Percentiles rank a stretch among this genome's conserved stretches.
phyloP scores from a whole-genome alignment of 1,139 yeast genomes.

The Kluyveromyces sp. region DNA sequence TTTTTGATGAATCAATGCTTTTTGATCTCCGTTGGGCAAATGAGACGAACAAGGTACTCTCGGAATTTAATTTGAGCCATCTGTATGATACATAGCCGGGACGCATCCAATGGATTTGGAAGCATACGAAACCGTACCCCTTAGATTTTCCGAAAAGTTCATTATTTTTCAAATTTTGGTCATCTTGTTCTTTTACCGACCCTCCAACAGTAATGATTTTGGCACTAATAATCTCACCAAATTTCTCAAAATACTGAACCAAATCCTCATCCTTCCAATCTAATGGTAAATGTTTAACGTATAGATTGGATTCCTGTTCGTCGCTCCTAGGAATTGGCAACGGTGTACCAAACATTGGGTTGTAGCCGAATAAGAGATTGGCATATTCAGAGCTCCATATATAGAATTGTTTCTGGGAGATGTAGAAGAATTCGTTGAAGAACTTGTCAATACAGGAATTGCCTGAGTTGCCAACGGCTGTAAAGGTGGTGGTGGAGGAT shows the following conservation, averaged over 20 bases:
- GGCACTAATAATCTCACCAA: slow-evolving; percentile 40
- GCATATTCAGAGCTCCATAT: slow-evolving; percentile 1
- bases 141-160: slow-evolving; percentile 31
- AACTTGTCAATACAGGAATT: background rate
- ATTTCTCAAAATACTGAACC: slow-evolving; percentile 26
- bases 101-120: slow-evolving; percentile 40
- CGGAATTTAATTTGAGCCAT: slow-evolving; percentile 24
- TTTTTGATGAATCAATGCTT: slow-evolving; percentile 1
- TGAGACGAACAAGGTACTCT: slow-evolving; percentile 23
- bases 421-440: background rate
- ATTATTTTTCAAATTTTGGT: slow-evolving; percentile 7
- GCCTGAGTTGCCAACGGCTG: background rate
- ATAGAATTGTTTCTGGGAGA: slow-evolving; percentile 3
- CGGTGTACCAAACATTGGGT: background rate
- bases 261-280: slow-evolving; percentile 27
- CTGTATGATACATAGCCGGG: slow-evolving; percentile 40
- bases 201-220: slow-evolving; percentile 41
- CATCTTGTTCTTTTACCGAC: slow-evolving; percentile 14
- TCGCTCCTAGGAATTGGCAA: slow-evolving; percentile 27
- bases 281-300: slow-evolving; percentile 29
- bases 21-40: slow-evolving; percentile 27
- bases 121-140: slow-evolving; percentile 48
- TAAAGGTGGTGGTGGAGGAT: background rate
- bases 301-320: slow-evolving; percentile 31
- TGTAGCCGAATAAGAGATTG: background rate